A percentile compares a stretch with the other conserved stretches of the same genome.
phyloP scores from a whole-genome alignment of 1,284 basidiomycete genomes.

The Termitomyces sp. region DNA sequence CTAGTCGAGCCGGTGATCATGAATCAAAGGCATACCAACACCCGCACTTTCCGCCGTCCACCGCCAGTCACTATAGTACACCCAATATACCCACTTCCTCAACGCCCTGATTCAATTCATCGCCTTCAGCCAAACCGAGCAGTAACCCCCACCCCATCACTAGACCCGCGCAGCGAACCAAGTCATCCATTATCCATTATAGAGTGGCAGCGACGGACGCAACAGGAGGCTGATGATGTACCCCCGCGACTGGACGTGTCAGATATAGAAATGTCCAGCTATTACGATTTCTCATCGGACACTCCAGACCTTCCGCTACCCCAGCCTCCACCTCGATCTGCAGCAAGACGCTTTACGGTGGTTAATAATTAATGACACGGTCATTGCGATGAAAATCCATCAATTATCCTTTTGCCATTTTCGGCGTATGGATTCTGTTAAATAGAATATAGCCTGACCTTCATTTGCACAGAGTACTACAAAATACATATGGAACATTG shows the following conservation, averaged over 20 bases:
- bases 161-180: conserved; percentile 12
- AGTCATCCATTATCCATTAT: conserved; percentile 21
- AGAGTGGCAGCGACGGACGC: conserved; percentile 25
- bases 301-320: conserved; percentile 14
- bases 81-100: conserved; percentile 8
- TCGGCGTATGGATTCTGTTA: not conserved
- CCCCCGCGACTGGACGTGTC: conserved; percentile 23
- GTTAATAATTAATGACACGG: conserved; percentile 14
- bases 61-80: conserved; percentile 11
- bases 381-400: not conserved
- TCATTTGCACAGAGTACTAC: not conserved
- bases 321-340: conserved; percentile 18
- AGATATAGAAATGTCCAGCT: conserved; percentile 25
- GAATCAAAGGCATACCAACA: conserved; percentile 7
- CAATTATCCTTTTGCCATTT: not conserved
- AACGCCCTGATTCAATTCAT: conserved; percentile 12
- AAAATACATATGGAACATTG: not conserved
- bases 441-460: not conserved
- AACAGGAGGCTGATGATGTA: conserved; percentile 19
- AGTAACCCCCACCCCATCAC: conserved; percentile 5
- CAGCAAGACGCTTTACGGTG: conserved; percentile 24
- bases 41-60: conserved; percentile 2
- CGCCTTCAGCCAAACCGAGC: conserved; percentile 15
- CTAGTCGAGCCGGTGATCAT: conserved; percentile 16
- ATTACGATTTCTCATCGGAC: conserved; percentile 25